Conservation (phyloP, 139 green algal genomes). For the Chlorella vulgaris region DNA sequence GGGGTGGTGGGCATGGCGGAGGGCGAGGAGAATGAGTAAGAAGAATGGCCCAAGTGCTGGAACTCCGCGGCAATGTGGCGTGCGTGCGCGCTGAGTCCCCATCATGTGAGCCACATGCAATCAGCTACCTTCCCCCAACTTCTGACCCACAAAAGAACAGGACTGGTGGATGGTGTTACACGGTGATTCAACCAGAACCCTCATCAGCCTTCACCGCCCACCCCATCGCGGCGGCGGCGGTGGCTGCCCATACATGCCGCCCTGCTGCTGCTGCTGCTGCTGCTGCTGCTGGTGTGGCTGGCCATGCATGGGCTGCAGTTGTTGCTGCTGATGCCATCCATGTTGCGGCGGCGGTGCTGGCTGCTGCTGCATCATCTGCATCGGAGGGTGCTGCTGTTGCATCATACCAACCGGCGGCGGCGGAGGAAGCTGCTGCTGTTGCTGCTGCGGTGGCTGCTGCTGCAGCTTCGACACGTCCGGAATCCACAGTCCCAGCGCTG, state of each 20-base stretch:
- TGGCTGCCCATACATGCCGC: background rate
- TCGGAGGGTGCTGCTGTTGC: too few species aligned
- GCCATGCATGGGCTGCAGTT: background rate
- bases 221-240: slow-evolving; percentile 1
- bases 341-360: too few species aligned
- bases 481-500: slow-evolving; percentile 81
- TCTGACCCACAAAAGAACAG: background rate
- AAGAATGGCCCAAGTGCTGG: too few species aligned
- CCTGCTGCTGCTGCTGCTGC: background rate
- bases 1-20: too few species aligned
- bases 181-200: too few species aligned
- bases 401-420: too few species aligned
- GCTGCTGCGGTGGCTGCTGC: slow-evolving; percentile 21
- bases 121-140: too few species aligned
- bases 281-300: background rate
- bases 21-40: too few species aligned
- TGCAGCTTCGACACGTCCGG: slow-evolving; percentile 50
- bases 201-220: background rate
- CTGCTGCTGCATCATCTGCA: too few species aligned
- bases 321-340: background rate
- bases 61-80: too few species aligned
- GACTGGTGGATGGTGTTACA: background rate
- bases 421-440: slow-evolving; percentile 31
- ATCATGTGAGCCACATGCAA: too few species aligned
- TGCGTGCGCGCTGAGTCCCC: too few species aligned